phyloP scores from a whole-genome alignment of 139 green algal species.

The Micromonas commoda region DNA sequence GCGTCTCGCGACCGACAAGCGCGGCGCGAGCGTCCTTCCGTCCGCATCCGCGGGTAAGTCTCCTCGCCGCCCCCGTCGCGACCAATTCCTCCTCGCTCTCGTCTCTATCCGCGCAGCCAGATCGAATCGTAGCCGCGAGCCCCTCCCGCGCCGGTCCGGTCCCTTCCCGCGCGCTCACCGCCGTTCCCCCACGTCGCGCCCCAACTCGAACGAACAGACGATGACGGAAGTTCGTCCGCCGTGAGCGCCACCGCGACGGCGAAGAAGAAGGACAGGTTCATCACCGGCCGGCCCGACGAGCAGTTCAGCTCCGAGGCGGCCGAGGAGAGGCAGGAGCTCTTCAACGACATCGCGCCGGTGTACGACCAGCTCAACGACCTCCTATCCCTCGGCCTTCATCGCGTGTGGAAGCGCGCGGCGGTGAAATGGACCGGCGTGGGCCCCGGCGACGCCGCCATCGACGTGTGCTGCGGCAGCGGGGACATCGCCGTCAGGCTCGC shows the following conservation, averaged over 20 bases:
- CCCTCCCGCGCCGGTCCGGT: too few species aligned
- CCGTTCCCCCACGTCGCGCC: too few species aligned
- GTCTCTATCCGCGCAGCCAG: too few species aligned
- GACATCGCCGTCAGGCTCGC: constrained; percentile 81
- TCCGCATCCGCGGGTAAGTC: too few species aligned
- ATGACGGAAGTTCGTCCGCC: background rate
- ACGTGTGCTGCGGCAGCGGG: constrained; percentile 91
- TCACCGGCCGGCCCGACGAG: constrained; percentile 6
- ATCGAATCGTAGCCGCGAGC: too few species aligned
- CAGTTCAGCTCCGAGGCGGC: constrained; percentile 1
- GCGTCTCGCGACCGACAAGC: too few species aligned
- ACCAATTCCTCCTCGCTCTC: too few species aligned
- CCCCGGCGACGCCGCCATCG: constrained; percentile 55
- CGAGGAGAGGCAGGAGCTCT: constrained; percentile 20
- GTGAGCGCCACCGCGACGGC: background rate
- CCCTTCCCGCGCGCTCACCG: too few species aligned
- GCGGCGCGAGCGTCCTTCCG: too few species aligned
- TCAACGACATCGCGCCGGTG: constrained; percentile 33
- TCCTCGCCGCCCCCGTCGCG: too few species aligned
- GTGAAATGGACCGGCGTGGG: constrained; percentile 71
- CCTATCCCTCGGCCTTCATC: constrained; percentile 86
- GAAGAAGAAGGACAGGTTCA: background rate
- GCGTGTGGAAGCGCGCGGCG: constrained; percentile 88
- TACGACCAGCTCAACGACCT: constrained; percentile 77
- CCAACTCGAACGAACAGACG: too few species aligned